Evolutionary conservation across 1,139 yeast species (phyloP).

Genomic region (Wickerhamomyces sp.): DNA sequence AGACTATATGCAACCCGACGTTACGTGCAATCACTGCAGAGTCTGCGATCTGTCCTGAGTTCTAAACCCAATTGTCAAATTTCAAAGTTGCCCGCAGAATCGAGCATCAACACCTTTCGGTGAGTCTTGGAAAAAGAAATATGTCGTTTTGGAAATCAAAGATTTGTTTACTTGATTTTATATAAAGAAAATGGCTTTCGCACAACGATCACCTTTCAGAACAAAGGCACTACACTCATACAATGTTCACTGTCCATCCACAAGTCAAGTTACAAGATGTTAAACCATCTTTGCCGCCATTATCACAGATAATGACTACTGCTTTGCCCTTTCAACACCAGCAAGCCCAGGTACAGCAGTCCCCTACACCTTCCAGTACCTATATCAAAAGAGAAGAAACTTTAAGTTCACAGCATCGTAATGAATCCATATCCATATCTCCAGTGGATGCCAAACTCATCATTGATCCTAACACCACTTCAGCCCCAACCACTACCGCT

Average conservation of each 20-base stretch:
- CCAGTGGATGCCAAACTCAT: conserved; percentile 1
- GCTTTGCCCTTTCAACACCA: conserved; percentile 6
- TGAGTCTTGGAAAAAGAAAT: background rate
- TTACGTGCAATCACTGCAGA: no score
- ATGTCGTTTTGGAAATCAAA: background rate
- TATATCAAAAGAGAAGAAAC: background rate
- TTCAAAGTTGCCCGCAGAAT: conserved; percentile 1
- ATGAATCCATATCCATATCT: background rate
- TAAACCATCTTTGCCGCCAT: conserved; percentile 12
- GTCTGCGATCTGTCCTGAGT: conserved; percentile 1
- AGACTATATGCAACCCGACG: no score
- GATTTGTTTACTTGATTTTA: background rate
- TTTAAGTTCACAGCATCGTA: background rate
- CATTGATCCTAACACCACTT: no score
- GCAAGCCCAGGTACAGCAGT: conserved; percentile 9
- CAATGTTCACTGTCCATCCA: conserved; percentile 4
- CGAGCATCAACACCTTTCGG: background rate
- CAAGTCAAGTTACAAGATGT: conserved; percentile 1
- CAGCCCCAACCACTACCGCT: conserved; percentile 3
- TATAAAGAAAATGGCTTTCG: background rate
- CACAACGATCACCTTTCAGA: background rate
- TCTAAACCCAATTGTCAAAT: conserved; percentile 2
- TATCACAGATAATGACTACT: conserved; percentile 11
- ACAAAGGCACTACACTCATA: background rate
- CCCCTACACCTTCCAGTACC: conserved; percentile 1